These are phyloP conservation scores for Tulasnella sp. DNA, from an alignment of 768 basidiomycete genomes.

Conservation along the genomic window DNA sequence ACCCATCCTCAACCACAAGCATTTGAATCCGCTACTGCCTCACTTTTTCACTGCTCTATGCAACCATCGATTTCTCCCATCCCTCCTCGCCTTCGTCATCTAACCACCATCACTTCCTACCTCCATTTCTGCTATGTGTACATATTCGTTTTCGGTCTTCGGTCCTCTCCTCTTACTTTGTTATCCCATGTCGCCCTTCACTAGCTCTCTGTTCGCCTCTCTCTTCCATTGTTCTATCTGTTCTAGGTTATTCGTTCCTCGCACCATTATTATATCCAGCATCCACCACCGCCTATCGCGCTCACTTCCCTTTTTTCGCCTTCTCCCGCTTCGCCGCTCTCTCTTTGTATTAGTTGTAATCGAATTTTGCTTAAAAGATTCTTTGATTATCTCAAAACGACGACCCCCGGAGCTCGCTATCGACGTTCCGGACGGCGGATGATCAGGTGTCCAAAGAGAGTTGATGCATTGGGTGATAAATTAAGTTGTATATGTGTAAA, in stretches of 20 bases:
- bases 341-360: conserved; percentile 19
- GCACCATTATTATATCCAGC: neutral
- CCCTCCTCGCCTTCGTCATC: neutral
- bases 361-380: conserved; percentile 7
- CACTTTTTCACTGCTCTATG: conserved; percentile 8
- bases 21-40: conserved; percentile 10
- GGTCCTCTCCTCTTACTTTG: neutral
- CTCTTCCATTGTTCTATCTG: neutral
- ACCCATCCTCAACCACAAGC: neutral
- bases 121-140: neutral
- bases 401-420: neutral
- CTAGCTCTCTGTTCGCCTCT: neutral
- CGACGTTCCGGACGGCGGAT: neutral
- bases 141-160: conserved; percentile 8
- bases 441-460: conserved; percentile 8
- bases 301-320: conserved; percentile 4
- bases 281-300: neutral
- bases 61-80: conserved; percentile 6
- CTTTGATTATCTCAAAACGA: neutral
- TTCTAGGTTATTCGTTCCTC: conserved; percentile 3
- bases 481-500: neutral
- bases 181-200: neutral
- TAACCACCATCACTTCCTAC: neutral
- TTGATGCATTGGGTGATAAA: conserved; percentile 4
- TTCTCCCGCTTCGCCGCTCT: conserved; percentile 4